phyloP scores from a whole-genome alignment of 2,329 filamentous ascomycete species.

The Xylaria sp. region DNA sequence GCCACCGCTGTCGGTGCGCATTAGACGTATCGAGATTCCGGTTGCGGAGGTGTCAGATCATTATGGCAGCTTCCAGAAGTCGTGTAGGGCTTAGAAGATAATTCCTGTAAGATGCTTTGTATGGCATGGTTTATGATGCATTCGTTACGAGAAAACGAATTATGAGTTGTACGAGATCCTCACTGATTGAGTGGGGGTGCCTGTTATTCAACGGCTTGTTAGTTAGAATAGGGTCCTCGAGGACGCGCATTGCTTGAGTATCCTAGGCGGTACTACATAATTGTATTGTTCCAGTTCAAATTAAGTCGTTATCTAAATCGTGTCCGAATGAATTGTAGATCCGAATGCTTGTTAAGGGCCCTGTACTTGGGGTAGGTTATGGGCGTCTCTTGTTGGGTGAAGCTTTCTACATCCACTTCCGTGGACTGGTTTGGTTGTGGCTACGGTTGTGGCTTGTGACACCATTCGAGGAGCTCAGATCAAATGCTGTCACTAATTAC shows the following conservation, averaged over 20 bases:
- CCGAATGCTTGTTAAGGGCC: background rate
- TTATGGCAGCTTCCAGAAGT: background rate
- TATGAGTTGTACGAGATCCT: background rate
- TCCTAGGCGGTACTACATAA: background rate
- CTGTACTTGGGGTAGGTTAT: no score
- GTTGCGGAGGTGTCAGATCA: background rate
- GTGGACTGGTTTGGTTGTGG: no score
- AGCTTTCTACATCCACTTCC: no score
- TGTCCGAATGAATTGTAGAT: background rate
- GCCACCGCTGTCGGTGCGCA: constrained; percentile 30
- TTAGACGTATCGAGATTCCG: constrained; percentile 12
- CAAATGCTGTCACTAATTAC: background rate
- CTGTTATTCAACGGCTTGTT: background rate
- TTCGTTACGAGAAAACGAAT: constrained; percentile 9
- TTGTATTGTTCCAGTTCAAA: background rate
- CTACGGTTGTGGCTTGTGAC: no score
- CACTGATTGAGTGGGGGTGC: background rate
- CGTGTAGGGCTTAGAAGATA: background rate
- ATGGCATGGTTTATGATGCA: background rate
- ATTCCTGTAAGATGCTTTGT: constrained; percentile 1
- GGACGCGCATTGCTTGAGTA: background rate
- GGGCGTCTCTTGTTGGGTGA: no score
- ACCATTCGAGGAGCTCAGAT: no score
- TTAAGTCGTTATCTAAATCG: background rate
- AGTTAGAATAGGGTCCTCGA: constrained; percentile 6